Evolutionary conservation across 331 rosid species (phyloP).

Genomic region (Dryas integrifolia): DNA sequence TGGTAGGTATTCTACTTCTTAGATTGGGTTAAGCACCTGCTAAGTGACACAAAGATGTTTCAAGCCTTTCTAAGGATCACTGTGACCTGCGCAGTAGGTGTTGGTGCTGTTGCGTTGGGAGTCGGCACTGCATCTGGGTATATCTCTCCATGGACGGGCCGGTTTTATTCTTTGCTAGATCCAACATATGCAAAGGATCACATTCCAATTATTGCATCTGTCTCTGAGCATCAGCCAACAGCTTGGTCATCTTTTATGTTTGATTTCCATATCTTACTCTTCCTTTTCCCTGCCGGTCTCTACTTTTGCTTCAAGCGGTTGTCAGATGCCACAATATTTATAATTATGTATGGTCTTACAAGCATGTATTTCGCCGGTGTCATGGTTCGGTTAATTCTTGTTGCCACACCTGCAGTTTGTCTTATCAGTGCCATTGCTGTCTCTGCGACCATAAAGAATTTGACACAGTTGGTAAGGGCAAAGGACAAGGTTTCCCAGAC

Average conservation of each 20-base stretch:
- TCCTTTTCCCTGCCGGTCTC: conserved; percentile 98
- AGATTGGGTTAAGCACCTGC: conserved; percentile 87
- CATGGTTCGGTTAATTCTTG: conserved; percentile 97
- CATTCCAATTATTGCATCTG: conserved; percentile 96
- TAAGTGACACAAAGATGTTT: conserved; percentile 70
- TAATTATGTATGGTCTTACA: conserved; percentile 95
- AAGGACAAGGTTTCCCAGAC: conserved; percentile 56
- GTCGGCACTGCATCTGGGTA: conserved; percentile 96
- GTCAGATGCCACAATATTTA: conserved; percentile 93
- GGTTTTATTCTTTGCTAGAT: conserved; percentile 95
- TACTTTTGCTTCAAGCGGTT: conserved; percentile 97
- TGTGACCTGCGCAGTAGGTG: conserved; percentile 68
- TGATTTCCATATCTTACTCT: conserved; percentile 88
- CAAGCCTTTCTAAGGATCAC: conserved; percentile 93
- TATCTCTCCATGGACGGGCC: conserved; percentile 98
- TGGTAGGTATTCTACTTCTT: conserved; percentile 83
- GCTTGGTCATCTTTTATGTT: conserved; percentile 99
- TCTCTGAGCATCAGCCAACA: conserved; percentile 99
- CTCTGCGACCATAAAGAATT: conserved; percentile 85
- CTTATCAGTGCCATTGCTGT: conserved; percentile 96
- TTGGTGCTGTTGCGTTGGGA: conserved; percentile 87
- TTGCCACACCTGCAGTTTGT: conserved; percentile 94
- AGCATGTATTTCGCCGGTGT: conserved; percentile 99
- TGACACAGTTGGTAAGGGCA: conserved; percentile 65
- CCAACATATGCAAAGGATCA: conserved; percentile 99